These are phyloP conservation scores for Ploettnerulaceae sp. DNA, from an alignment of 2,329 filamentous ascomycete genomes.

Conservation along the genomic window DNA sequence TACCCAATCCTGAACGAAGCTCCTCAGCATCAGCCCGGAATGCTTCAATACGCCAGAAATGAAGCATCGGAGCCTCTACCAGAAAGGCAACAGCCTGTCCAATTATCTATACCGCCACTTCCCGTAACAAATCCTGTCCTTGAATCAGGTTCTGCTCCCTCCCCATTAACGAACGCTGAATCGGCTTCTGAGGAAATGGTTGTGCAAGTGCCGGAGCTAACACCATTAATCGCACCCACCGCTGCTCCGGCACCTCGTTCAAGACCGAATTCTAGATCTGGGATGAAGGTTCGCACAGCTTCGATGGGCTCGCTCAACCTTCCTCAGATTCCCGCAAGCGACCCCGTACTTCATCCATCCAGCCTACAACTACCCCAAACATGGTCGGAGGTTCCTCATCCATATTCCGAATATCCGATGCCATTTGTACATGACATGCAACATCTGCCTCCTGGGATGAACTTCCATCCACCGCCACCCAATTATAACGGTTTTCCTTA, in stretches of 20 bases:
- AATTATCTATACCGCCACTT: too few relatives aligned
- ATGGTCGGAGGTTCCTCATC: conserved; percentile 42
- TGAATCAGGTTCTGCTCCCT: too few relatives aligned
- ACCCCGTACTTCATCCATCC: conserved; percentile 43
- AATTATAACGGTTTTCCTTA: conserved; percentile 4
- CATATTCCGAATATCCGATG: conserved; percentile 35
- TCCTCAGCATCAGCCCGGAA: too few relatives aligned
- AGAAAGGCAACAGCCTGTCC: too few relatives aligned
- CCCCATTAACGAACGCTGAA: too few relatives aligned
- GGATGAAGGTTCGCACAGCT: conserved; percentile 30
- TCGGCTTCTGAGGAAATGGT: too few relatives aligned
- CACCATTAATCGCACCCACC: conserved; percentile 1
- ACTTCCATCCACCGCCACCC: neutral
- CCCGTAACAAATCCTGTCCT: too few relatives aligned
- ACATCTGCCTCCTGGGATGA: neutral
- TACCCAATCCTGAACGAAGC: neutral
- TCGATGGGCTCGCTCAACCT: conserved; percentile 33
- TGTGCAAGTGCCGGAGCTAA: conserved; percentile 1
- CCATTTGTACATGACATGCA: neutral
- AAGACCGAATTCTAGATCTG: conserved; percentile 42
- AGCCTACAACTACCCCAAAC: conserved; percentile 39
- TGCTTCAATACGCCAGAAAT: too few relatives aligned
- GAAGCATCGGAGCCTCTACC: too few relatives aligned
- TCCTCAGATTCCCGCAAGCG: conserved; percentile 44
- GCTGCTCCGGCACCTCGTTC: conserved; percentile 32